A percentile compares a stretch with the other conserved stretches of the same genome.
phyloP scores from a whole-genome alignment of 2,329 filamentous ascomycete species.

The Trichoderma breve region DNA sequence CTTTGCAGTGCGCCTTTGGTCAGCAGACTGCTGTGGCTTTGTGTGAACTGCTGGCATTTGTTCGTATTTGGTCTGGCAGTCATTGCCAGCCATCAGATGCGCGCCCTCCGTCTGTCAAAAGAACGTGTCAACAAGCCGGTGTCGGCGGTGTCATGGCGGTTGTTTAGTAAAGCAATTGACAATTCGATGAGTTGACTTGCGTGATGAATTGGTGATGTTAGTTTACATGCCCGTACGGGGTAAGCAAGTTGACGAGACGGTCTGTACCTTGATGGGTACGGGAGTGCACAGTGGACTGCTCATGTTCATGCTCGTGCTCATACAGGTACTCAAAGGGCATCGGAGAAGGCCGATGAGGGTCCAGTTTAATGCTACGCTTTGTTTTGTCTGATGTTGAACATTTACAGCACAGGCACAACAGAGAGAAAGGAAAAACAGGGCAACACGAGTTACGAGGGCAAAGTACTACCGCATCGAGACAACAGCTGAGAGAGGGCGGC shows the following conservation, averaged over 20 bases:
- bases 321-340: not conserved
- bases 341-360: slow-evolving; percentile 11
- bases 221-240: not conserved
- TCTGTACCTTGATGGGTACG: not conserved
- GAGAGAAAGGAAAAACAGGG: not conserved
- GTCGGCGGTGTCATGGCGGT: not conserved
- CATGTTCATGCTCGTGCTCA: not conserved
- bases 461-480: not conserved
- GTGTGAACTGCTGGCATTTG: not conserved
- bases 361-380: slow-evolving; percentile 7
- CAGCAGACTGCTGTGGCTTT: slow-evolving; percentile 11
- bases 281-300: not conserved
- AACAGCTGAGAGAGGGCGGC: not conserved
- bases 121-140: not conserved
- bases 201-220: not conserved
- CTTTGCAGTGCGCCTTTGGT: not conserved
- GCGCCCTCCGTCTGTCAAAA: slow-evolving; percentile 12
- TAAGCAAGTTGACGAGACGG: not conserved
- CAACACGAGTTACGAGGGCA: not conserved
- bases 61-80: not conserved
- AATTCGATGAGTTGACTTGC: not conserved
- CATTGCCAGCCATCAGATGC: not conserved
- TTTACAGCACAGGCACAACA: not conserved
- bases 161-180: not conserved
- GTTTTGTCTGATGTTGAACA: not conserved